Base-by-base conservation (phyloP, 2,329 filamentous ascomycete genomes). In the Parastagonospora avenae region DNA sequence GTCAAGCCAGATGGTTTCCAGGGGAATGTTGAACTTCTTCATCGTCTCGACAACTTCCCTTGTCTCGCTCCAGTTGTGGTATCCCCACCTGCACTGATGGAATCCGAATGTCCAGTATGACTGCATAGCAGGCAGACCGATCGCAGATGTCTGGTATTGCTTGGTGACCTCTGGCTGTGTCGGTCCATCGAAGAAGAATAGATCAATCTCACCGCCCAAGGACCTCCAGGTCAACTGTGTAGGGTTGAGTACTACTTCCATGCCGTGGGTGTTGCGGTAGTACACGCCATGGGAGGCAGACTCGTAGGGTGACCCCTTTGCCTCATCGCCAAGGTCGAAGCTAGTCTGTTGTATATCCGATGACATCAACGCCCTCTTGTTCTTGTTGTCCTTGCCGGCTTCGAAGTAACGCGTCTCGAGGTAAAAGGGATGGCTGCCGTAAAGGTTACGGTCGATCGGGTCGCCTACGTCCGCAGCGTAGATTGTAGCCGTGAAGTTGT, bases 51-150 rank as follows among this genome's bases (percentile, higher is more conserved):
- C 76, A 9, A 84, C 78, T 11, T 82, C 82, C 55, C 87, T 81
- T 2, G 91, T 66, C 27, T 84, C 79, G 1, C 83, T 82, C 85
- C 88, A 91, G 62, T 90, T 91, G 33, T 81, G 76, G 68, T 94
- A 94, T 1, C 90, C 91, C 86, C 90, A 94, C 52, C 89, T 82
- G 62, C 90, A 93, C 68, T 95, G 90, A 59, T 95, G 91, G 67
- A 82, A 93, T 0, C 91, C 91, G 53, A 95, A 85, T 0, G 87
- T 85, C 80, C 85, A 93, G 75, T 94, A 94, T 12, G 57, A 86
- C 66, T 92, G 88, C 84, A 93, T 86, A 0, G 86, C 86, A 1
- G 90, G 90, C 4, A 90, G 76, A 0, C 90, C 90, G 44, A 87
- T 78, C 1, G 86, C 82, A 46, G 82, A 85, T 49, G 76, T 72